Base-by-base conservation (phyloP, 139 green algal species). In the Tetradesmus obliquus region DNA sequence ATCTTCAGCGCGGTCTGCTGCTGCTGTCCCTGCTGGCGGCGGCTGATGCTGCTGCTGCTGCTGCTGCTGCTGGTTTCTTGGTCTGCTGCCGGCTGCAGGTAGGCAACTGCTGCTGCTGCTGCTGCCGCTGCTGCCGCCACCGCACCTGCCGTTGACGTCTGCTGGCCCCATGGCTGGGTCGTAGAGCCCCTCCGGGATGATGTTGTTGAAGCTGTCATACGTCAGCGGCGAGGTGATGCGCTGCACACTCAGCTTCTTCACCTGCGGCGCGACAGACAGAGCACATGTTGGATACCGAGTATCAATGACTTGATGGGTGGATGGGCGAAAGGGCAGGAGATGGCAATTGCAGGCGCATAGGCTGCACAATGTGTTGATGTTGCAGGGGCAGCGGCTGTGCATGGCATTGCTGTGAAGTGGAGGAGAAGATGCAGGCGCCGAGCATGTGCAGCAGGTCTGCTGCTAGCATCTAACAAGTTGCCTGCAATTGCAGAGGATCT, bases 81-180 rank as follows among this genome's bases (percentile, higher is more conserved):
- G 3, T 3, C 32, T 17, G 17, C 69, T n/a, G 17, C 69, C 12
- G 17, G 57, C 69, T 17, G 3, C 22, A 6, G 8, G 3, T n/a
- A 19, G 4, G 55, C 15, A 9, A 13, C 76, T 55, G 24, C 76
- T 55, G 24, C 76, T 58, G 12, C 7, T 24, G 17, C 45, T 92
- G 82, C 88, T 82, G 74, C n/a, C 22, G 51, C 80, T 85, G 51
- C 45, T 24, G 13, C 51, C 13, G 13, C 5, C 45, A 6, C 3
- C 92, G 79, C 90, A 98, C 97, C 91, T 93, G 53, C 90, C 94
- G 3, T 93, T 81, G 0, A 55, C 17, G 55, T 99, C 98, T 10
- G 97, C 91, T 12, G 98, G 98, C 0, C 98, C 98, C 83, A 99
- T 87, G 0, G 96, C 96, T 1, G 95, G 90, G 92, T 99, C 98